Evolutionary conservation across 768 basidiomycete genomes (phyloP).

Genomic region (Udeniomyces megalosporus): DNA sequence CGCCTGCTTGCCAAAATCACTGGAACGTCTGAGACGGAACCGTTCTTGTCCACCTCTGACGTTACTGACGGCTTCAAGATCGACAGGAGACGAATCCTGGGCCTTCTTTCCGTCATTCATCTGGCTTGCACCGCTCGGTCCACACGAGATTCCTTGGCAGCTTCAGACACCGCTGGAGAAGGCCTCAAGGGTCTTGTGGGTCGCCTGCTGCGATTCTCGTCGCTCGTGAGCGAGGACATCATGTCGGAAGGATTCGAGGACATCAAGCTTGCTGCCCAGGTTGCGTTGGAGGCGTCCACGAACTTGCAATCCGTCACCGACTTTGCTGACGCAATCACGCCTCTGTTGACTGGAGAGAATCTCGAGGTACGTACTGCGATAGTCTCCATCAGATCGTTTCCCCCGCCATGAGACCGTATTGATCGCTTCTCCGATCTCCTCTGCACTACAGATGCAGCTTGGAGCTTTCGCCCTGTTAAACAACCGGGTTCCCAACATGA

Average conservation of each 20-base stretch:
- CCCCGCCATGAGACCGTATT: neutral
- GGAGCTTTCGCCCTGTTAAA: conserved; percentile 53
- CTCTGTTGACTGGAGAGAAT: conserved; percentile 19
- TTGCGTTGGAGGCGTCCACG: conserved; percentile 41
- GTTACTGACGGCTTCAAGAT: conserved; percentile 9
- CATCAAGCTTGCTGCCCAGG: conserved; percentile 24
- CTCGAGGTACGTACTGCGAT: neutral
- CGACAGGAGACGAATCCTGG: conserved; percentile 5
- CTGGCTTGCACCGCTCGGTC: neutral
- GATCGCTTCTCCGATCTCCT: neutral
- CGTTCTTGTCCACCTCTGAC: neutral
- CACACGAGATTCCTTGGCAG: neutral
- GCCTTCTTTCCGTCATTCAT: conserved; percentile 9
- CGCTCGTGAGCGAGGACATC: neutral
- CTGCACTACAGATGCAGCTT: conserved; percentile 37
- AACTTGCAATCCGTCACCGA: conserved; percentile 50
- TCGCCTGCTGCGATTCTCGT: neutral
- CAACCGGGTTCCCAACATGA: conserved; percentile 47
- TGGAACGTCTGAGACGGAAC: neutral
- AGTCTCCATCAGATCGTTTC: neutral
- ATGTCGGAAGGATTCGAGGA: conserved; percentile 14
- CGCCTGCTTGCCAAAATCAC: neutral
- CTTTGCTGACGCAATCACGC: conserved; percentile 34
- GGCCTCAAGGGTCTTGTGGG: conserved; percentile 1
- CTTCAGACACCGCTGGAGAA: neutral